Evolutionary conservation across 2,329 filamentous ascomycete species (phyloP).

Genomic region (Aspergillus ruber): DNA sequence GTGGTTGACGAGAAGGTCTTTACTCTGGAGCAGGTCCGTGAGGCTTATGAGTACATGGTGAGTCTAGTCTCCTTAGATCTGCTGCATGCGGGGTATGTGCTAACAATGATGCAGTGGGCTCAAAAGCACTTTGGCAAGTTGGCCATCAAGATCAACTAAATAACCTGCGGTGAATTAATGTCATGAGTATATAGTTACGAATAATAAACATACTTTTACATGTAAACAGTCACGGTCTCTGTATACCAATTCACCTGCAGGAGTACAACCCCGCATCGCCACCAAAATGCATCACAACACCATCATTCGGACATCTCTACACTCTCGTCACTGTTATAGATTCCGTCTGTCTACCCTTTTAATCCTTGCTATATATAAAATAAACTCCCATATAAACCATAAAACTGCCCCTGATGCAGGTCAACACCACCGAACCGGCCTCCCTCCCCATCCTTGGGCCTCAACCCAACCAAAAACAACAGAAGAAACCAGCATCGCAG

Average conservation of each 20-base stretch:
- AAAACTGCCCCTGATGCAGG: slow-evolving; percentile 6
- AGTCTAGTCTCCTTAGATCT: slow-evolving; percentile 8
- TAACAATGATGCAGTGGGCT: slow-evolving; percentile 33
- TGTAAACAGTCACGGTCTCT: no score
- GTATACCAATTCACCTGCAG: no score
- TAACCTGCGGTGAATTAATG: background rate
- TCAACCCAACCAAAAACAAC: background rate
- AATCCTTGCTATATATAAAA: background rate
- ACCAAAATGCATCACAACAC: slow-evolving; percentile 4
- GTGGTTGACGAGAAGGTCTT: slow-evolving; percentile 55
- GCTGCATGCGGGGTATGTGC: slow-evolving; percentile 5
- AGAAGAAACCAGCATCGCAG: slow-evolving; percentile 13
- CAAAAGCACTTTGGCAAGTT: slow-evolving; percentile 54
- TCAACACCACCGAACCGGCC: slow-evolving; percentile 10
- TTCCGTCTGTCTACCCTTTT: background rate
- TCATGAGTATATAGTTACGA: background rate
- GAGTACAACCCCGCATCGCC: background rate
- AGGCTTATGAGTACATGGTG: slow-evolving; percentile 51
- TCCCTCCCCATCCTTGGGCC: slow-evolving; percentile 16
- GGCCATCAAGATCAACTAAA: slow-evolving; percentile 39
- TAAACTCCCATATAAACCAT: background rate
- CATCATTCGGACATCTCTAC: background rate
- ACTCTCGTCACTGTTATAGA: background rate
- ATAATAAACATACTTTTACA: background rate
- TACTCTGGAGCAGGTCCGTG: slow-evolving; percentile 45